Evolutionary conservation across 306 rosid genomes (phyloP).

Genomic region (Biancaea sappan): DNA sequence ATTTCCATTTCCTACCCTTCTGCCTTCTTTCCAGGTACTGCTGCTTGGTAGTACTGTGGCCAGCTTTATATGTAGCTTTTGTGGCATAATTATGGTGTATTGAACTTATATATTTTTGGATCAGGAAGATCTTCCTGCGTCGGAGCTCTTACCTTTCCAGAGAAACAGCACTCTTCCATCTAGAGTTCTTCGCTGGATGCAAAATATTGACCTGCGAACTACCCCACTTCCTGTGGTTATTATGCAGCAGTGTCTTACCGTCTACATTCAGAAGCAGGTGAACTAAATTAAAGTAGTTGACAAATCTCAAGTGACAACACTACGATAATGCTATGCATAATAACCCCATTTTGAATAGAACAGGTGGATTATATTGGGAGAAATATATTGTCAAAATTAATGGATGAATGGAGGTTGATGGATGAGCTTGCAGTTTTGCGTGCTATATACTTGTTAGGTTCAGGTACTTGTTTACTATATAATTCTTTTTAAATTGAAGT

Average conservation of each 20-base stretch:
- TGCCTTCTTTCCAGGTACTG: slow-evolving; percentile 83
- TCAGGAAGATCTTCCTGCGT: slow-evolving; percentile 77
- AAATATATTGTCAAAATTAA: slow-evolving; percentile 78
- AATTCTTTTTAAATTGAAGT: slow-evolving; percentile 9
- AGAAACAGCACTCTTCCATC: slow-evolving; percentile 92
- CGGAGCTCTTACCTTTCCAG: slow-evolving; percentile 93
- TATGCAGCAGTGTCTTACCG: slow-evolving; percentile 82
- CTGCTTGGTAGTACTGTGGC: slow-evolving; percentile 20
- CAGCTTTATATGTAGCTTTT: slow-evolving; percentile 30
- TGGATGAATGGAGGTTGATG: slow-evolving; percentile 97
- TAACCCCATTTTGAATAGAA: slow-evolving; percentile 34
- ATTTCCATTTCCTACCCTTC: slow-evolving; percentile 91
- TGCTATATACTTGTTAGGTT: slow-evolving; percentile 93
- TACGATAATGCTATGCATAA: slow-evolving; percentile 20
- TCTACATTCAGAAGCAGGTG: slow-evolving; percentile 85
- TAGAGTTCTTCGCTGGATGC: slow-evolving; percentile 85
- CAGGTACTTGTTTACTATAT: slow-evolving; percentile 61
- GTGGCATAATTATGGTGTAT: slow-evolving; percentile 28
- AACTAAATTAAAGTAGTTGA: slow-evolving; percentile 32
- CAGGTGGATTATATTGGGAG: slow-evolving; percentile 90
- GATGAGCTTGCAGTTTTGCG: slow-evolving; percentile 94
- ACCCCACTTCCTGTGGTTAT: slow-evolving; percentile 81
- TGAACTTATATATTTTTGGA: slow-evolving; percentile 38
- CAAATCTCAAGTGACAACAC: slow-evolving; percentile 15
- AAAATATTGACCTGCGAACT: slow-evolving; percentile 64